A percentile compares a stretch with the other conserved stretches of the same genome.
phyloP scores from a whole-genome alignment of 768 basidiomycete genomes.

The Leccinum uliginosum region DNA sequence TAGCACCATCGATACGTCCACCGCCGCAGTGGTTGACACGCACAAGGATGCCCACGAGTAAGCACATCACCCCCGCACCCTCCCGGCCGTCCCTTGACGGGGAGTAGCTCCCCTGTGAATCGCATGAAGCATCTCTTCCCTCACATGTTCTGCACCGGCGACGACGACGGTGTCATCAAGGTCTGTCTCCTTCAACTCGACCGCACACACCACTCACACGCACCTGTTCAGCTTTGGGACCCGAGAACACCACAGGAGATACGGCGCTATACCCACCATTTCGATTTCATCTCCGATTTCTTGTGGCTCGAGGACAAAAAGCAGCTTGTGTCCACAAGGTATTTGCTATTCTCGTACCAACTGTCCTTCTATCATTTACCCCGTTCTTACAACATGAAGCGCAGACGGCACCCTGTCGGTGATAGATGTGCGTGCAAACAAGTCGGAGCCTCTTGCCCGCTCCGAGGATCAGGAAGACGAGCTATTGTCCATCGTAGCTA shows the following conservation, averaged over 20 bases:
- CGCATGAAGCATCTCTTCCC: conserved; percentile 71
- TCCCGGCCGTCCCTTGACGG: conserved; percentile 24
- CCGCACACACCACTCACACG: background rate
- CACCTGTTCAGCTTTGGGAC: conserved; percentile 75
- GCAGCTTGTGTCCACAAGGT: conserved; percentile 88
- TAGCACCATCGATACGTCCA: conserved; percentile 66
- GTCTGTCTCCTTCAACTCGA: conserved; percentile 35
- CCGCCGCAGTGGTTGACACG: conserved; percentile 48
- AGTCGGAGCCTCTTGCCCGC: conserved; percentile 69
- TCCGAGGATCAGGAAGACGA: conserved; percentile 98
- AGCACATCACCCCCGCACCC: conserved; percentile 27
- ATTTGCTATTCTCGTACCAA: conserved; percentile 3
- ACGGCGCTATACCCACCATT: conserved; percentile 78
- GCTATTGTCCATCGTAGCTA: conserved; percentile 76
- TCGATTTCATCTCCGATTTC: conserved; percentile 93
- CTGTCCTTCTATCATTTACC: background rate
- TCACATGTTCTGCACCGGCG: conserved; percentile 77
- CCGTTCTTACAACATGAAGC: conserved; percentile 36
- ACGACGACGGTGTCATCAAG: conserved; percentile 94
- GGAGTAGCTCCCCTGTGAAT: conserved; percentile 74
- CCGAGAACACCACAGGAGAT: conserved; percentile 62
- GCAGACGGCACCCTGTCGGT: conserved; percentile 93
- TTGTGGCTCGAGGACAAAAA: conserved; percentile 80
- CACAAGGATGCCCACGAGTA: conserved; percentile 62
- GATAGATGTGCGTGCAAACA: conserved; percentile 84